Conservation (phyloP, 176 grass and related monocot genomes). For the Oryza brachyantha region DNA sequence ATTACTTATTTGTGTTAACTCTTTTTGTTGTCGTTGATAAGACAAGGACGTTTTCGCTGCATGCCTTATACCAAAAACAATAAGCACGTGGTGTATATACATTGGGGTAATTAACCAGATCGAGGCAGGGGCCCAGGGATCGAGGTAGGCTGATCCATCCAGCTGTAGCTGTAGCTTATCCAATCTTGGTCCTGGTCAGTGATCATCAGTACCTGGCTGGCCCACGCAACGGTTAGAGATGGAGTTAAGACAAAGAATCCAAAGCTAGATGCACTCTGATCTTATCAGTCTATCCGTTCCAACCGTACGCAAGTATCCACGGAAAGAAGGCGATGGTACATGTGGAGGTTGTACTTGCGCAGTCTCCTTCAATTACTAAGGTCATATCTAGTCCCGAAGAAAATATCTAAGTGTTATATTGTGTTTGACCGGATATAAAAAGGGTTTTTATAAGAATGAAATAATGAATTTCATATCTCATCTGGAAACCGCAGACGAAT, state of each 20-base stretch:
- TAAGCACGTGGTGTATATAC: conserved; percentile 19
- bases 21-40: no score
- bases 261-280: neutral
- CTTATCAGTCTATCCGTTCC: neutral
- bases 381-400: no score
- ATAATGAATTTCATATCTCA: no score
- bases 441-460: no score
- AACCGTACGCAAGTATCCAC: neutral
- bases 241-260: conserved; percentile 13
- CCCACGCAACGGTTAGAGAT: neutral
- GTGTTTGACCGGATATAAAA: no score
- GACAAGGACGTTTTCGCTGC: neutral
- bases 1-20: no score
- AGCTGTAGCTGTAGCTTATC: conserved; percentile 11
- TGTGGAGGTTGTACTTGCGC: conserved; percentile 9
- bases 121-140: neutral
- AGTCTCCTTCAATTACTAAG: no score
- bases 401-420: no score
- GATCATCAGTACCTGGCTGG: no score
- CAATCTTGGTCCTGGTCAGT: conserved; percentile 27
- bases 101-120: neutral
- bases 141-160: neutral
- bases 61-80: neutral
- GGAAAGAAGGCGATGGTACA: neutral
- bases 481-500: no score